phyloP scores from a whole-genome alignment of 805 yeast genomes.

The Saturnispora ahearnii region DNA sequence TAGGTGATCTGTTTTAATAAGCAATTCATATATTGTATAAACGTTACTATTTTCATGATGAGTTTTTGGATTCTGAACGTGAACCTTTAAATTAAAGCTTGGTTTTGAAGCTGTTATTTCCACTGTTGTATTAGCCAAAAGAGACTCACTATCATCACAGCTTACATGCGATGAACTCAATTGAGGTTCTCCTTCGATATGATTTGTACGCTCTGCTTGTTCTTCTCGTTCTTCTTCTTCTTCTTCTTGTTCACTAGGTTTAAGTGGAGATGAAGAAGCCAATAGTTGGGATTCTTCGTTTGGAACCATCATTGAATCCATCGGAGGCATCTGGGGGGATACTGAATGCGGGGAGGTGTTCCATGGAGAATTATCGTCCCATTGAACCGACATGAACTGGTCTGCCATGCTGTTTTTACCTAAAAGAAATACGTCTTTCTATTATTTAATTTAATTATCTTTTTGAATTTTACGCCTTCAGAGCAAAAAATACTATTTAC shows the following conservation, averaged over 20 bases:
- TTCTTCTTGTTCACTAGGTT: neutral
- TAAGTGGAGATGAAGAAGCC: conserved; percentile 17
- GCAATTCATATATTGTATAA: conserved; percentile 63
- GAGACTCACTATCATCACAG: neutral
- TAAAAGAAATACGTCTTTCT: neutral
- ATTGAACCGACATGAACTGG: conserved; percentile 48
- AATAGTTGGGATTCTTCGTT: neutral
- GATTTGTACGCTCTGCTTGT: neutral
- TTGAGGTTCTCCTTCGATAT: neutral
- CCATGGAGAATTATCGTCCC: conserved; percentile 31
- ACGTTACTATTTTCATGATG: conserved; percentile 71
- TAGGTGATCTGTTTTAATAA: conserved; percentile 57
- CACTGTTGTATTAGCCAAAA: neutral
- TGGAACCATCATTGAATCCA: neutral
- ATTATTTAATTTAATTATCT: no score
- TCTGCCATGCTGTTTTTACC: conserved; percentile 26
- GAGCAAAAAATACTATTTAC: no score
- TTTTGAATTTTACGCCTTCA: no score
- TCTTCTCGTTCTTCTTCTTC: neutral
- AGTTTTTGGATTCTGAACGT: conserved; percentile 53
- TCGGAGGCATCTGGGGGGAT: neutral
- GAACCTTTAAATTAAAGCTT: conserved; percentile 23
- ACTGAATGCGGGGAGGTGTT: neutral
- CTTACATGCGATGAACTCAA: neutral
- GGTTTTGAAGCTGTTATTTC: conserved; percentile 3